phyloP scores from a whole-genome alignment of 108 stramenopile species.

The Skeletonema costatum region DNA sequence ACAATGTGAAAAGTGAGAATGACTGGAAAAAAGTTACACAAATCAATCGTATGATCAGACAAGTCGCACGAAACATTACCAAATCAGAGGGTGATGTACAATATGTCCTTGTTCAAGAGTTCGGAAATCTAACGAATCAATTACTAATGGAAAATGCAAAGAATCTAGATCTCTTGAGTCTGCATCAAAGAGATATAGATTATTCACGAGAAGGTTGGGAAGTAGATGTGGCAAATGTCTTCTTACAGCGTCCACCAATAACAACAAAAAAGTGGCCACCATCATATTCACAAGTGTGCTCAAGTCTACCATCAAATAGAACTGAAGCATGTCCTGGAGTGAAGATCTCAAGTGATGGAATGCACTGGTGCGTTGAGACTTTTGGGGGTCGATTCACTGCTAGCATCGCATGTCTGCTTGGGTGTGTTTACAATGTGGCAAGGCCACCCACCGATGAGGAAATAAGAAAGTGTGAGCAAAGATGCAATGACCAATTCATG shows the following conservation, averaged over 20 bases:
- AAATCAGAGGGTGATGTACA: background rate
- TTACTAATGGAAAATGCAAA: conserved; percentile 18
- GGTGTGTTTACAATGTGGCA: conserved; percentile 19
- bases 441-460: background rate
- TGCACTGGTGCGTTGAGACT: conserved; percentile 50
- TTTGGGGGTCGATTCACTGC: conserved; percentile 29
- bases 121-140: conserved; percentile 25
- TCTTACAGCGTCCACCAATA: conserved; percentile 26
- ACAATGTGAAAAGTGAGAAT: conserved; percentile 22
- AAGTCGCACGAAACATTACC: conserved; percentile 7
- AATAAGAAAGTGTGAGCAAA: background rate
- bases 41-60: conserved; percentile 29
- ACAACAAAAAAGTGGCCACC: conserved; percentile 19
- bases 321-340: conserved; percentile 18
- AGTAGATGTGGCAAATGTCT: conserved; percentile 2
- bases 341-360: conserved; percentile 29
- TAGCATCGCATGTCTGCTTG: conserved; percentile 35
- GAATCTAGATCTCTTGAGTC: background rate
- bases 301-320: background rate
- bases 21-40: conserved; percentile 12
- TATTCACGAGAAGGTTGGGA: conserved; percentile 2
- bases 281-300: conserved; percentile 38
- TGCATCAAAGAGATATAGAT: background rate
- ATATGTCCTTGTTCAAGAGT: conserved; percentile 27
- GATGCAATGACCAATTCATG: conserved; percentile 18